Base-by-base conservation (phyloP, 371 early-diverging fungal species). In the Conidiobolus incongruus region DNA sequence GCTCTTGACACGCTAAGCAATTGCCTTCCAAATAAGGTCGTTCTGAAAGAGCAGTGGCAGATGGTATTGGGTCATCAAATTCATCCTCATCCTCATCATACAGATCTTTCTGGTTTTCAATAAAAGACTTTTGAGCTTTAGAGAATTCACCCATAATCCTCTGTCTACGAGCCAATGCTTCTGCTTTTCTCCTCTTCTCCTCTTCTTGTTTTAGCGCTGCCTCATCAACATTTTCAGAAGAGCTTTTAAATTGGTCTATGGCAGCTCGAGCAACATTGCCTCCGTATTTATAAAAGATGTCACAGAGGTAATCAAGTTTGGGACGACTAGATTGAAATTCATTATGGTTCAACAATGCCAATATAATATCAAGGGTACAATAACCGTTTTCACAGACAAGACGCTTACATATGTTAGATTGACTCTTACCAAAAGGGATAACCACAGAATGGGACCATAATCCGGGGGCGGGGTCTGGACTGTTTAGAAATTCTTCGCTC, bases 1-100 rank as follows among this genome's bases (percentile, higher is more conserved):
- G 81, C 56, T 91, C 96, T 56, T 90, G 92, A 48, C 96, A 95
- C 2, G 92, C 82, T 46, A 95, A 90, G 53, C 96, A 95, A 1
- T 76, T 75, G 1, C 91, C 93, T 1, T 64, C 60, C 1, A 85
- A 81, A 43, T 72, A 81, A 7, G 68, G 52, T 63, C 75, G 41
- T 22, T 55, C 52, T 12, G 52, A 60, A 21, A 12, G 19, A 13
- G 57, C 61, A 5, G 43, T 38, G 19, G 56, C 55, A 11, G 44
- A 45, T 11, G 47, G 17, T 11, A 49, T 35, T 2, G 55, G 59
- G 8, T 46, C 47, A 19, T 44, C 49, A 16, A 51, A 53, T 4
- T 63, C 65, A 7, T 49, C 57, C 21, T 59, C 62, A 4, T 58
- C 50, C 4, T 72, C 72, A 8, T 70, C 69, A 43, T 72, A 72